phyloP scores from a whole-genome alignment of 331 rosid species.

The Acacia pycnantha region DNA sequence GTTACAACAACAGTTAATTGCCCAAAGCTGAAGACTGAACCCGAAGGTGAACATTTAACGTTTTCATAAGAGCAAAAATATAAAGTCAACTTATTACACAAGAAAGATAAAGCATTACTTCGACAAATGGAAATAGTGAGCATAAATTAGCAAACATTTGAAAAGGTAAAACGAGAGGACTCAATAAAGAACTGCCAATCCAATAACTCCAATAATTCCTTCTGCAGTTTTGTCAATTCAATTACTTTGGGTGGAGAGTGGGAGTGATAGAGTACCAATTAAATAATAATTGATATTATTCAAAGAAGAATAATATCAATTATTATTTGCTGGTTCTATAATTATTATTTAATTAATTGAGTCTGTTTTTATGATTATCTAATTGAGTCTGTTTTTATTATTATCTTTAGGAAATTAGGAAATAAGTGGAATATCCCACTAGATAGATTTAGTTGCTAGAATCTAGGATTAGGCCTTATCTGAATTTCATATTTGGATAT shows the following conservation, averaged over 20 bases:
- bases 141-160: not conserved
- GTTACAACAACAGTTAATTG: not conserved
- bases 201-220: constrained; percentile 4
- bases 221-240: not conserved
- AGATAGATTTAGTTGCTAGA: too few species aligned
- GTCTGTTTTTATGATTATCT: too few species aligned
- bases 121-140: constrained; percentile 1
- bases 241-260: not conserved
- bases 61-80: not conserved
- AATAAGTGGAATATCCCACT: too few species aligned
- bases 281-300: too few species aligned
- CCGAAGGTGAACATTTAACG: not conserved
- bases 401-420: too few species aligned
- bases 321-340: too few species aligned
- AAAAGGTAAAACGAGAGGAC: not conserved
- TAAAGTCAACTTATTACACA: not conserved
- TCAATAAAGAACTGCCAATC: constrained; percentile 6
- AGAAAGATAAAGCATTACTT: constrained; percentile 9
- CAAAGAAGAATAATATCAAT: too few species aligned
- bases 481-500: too few species aligned
- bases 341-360: too few species aligned
- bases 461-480: accelerated
- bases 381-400: too few species aligned
- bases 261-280: too few species aligned
- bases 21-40: constrained; percentile 17